Percentiles rank a stretch among this genome's conserved stretches.
Conservation (phyloP, 2,329 filamentous ascomycete species). For the Alternaria ventricosa region DNA sequence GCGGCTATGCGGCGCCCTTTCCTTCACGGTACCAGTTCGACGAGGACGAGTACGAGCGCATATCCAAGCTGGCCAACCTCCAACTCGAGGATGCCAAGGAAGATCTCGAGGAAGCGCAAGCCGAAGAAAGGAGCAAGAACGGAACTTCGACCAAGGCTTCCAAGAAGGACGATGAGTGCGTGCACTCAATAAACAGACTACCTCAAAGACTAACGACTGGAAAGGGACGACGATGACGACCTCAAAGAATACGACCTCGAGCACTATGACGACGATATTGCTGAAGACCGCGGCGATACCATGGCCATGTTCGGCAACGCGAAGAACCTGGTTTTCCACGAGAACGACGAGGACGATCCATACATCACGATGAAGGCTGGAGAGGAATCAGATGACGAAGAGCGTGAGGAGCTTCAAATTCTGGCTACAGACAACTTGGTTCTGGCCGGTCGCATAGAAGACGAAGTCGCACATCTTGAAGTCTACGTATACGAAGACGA, state of each 20-base stretch:
- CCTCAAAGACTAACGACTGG: conserved; percentile 14
- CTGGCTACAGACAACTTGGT: conserved; percentile 91
- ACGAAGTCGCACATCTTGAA: conserved; percentile 94
- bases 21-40: conserved; percentile 59
- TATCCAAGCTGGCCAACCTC: conserved; percentile 59
- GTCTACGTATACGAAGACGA: conserved; percentile 97
- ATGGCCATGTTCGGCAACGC: conserved; percentile 96
- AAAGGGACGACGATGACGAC: conserved; percentile 71
- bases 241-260: conserved; percentile 96
- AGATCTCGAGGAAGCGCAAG: conserved; percentile 68
- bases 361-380: conserved; percentile 87
- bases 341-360: conserved; percentile 91
- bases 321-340: conserved; percentile 91
- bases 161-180: conserved; percentile 35
- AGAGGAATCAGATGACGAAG: conserved; percentile 78
- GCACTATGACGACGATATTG: conserved; percentile 87
- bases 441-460: conserved; percentile 90
- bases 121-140: conserved; percentile 48
- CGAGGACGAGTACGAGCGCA: conserved; percentile 59
- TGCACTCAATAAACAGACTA: neutral
- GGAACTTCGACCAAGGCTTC: conserved; percentile 22
- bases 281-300: conserved; percentile 72
- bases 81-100: conserved; percentile 92
- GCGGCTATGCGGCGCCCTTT: conserved; percentile 58
- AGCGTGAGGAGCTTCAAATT: conserved; percentile 92